Percentiles rank a stretch among this genome's conserved stretches.
Conservation (phyloP, 164 flowering plant species). For the Magnolia kwangsiensis region DNA sequence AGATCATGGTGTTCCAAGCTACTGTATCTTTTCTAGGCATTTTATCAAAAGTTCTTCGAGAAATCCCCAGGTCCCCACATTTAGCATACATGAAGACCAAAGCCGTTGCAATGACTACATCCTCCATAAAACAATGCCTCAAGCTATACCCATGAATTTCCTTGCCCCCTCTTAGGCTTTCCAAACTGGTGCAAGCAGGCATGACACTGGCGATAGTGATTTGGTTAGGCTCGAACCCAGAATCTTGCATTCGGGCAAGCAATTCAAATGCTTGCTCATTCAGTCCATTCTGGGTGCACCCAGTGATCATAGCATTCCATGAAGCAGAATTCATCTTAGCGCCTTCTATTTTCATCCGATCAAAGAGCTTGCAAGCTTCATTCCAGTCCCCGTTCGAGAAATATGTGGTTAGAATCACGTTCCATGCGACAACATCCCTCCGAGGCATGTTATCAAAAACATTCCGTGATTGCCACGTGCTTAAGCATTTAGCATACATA, state of each 20-base stretch:
- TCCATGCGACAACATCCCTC: slow-evolving; percentile 51
- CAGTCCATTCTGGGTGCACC: slow-evolving; percentile 49
- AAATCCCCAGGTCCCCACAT: slow-evolving; percentile 47
- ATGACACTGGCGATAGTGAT: slow-evolving; percentile 44
- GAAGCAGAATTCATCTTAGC: slow-evolving; percentile 32
- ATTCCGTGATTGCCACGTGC: slow-evolving; percentile 33
- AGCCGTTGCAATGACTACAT: slow-evolving; percentile 40
- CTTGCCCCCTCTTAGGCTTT: slow-evolving; percentile 40
- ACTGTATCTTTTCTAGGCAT: slow-evolving; percentile 39
- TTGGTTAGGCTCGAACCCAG: slow-evolving; percentile 47
- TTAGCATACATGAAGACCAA: slow-evolving; percentile 55
- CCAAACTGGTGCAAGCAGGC: slow-evolving; percentile 47
- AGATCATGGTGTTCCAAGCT: slow-evolving; percentile 66
- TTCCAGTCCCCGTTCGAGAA: slow-evolving; percentile 41
- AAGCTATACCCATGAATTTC: slow-evolving; percentile 47
- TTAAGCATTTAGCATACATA: slow-evolving; percentile 53
- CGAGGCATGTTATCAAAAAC: slow-evolving; percentile 41
- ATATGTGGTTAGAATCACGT: slow-evolving; percentile 42
- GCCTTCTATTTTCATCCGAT: slow-evolving; percentile 37
- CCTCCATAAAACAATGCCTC: slow-evolving; percentile 29
- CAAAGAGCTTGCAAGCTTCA: slow-evolving; percentile 38
- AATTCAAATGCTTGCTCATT: slow-evolving; percentile 34
- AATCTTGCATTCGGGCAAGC: slow-evolving; percentile 35
- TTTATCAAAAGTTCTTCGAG: slow-evolving; percentile 32
- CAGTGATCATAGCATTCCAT: slow-evolving; percentile 56